These are phyloP conservation scores for Neopestalotiopsis clavispora DNA, from an alignment of 2,329 filamentous ascomycete species.

Conservation along the genomic window DNA sequence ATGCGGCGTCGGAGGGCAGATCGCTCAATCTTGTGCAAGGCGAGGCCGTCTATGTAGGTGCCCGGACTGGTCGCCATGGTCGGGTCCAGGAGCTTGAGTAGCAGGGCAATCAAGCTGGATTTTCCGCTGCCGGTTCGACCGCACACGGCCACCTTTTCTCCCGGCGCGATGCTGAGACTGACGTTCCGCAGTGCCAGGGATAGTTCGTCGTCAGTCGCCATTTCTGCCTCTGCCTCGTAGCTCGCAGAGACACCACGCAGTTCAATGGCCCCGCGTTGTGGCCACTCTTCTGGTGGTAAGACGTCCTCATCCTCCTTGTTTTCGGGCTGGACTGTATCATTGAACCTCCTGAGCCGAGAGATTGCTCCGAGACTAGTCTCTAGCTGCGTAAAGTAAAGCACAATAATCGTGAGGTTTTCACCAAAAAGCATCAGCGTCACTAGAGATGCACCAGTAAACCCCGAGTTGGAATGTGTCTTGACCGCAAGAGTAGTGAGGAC, in stretches of 20 bases:
- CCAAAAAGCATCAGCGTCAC: conserved; percentile 38
- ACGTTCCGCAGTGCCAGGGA: conserved; percentile 35
- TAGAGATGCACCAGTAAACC: conserved; percentile 33
- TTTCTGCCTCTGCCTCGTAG: conserved; percentile 22
- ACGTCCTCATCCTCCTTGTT: conserved; percentile 29
- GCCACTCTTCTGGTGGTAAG: conserved; percentile 32
- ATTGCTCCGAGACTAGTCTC: conserved; percentile 34
- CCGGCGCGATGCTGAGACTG: conserved; percentile 30
- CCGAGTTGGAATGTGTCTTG: conserved; percentile 28
- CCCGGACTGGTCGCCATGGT: conserved; percentile 24
- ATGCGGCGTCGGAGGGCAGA: conserved; percentile 41
- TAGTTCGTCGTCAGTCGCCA: conserved; percentile 14
- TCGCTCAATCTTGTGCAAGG: conserved; percentile 37
- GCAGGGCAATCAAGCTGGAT: conserved; percentile 42
- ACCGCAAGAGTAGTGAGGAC: conserved; percentile 30
- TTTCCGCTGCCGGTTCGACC: conserved; percentile 45
- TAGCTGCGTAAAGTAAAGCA: conserved; percentile 20
- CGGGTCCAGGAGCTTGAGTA: conserved; percentile 38
- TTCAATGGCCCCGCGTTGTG: conserved; percentile 29
- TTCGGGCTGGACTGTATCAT: conserved; percentile 29
- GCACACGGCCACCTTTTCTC: conserved; percentile 39
- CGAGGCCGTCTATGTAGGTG: conserved; percentile 40
- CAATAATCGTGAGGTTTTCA: conserved; percentile 30
- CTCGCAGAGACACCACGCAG: conserved; percentile 32
- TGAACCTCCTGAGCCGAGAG: conserved; percentile 31